Evolutionary conservation across 768 basidiomycete species (phyloP), one percentile per base, ranked within the genome.

Genomic region (Termitomyces eurrhizus): DNA sequence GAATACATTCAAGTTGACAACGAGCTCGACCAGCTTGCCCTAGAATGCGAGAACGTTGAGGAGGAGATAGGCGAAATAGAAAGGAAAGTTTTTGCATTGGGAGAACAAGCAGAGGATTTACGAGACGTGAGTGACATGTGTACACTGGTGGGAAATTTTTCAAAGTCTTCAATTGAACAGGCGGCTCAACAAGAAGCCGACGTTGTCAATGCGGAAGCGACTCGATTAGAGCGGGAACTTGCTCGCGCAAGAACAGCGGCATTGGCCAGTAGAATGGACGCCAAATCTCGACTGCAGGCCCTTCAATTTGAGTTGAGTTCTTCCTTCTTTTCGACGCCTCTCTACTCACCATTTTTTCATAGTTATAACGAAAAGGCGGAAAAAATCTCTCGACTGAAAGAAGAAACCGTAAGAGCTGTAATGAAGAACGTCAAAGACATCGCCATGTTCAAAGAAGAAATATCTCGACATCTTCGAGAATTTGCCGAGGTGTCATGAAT

Each of bases 371-470:
- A 93, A 67, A 90, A 93, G 67, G 73, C 89, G 13, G 89, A 90
- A 62, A 90, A 88, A 67, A 84, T 89, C 24, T 80, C 82, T 51
- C 82, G 89, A 52, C 69, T 93, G 33, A 88, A 85, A 64, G 90
- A 93, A 57, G 90, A 92, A 66, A 92, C 89, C 0, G 82, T 90
- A 48, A 84, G 89, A 0, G 88, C 87, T 18, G 90, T 93, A 61
- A 83, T 90, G 59, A 93, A 92, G 78, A 92, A 87, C 71, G 89
- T 88, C 66, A 89, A 88, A 62, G 92, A 92, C 63, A 90, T 92
- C 37, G 88, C 86, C 16, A 80, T 85, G 67, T 92, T 93, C 78
- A 92, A 92, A 73, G 83, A 88, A 56, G 88, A 88, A 60, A 84
- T 92, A 13, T 89, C 90, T 46, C 81, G 82, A 57, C 85, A 87